These are phyloP conservation scores for Ogataea nakhonphanomensis DNA, from an alignment of 805 yeast genomes.

Conservation along the genomic window DNA sequence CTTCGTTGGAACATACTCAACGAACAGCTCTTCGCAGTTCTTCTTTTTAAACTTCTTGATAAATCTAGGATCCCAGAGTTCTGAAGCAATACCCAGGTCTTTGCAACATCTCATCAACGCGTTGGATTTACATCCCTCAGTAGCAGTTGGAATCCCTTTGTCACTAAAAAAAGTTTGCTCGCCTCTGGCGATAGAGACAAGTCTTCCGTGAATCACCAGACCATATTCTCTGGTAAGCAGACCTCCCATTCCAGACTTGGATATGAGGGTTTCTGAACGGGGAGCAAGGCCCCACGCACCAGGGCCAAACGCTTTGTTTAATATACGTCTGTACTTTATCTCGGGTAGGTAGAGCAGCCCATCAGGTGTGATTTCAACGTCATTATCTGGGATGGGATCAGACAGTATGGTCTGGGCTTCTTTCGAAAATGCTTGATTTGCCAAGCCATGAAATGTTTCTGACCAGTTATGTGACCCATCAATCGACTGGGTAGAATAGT, in stretches of 20 bases:
- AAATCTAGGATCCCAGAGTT: slow-evolving; percentile 94
- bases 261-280: slow-evolving; percentile 76
- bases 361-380: slow-evolving; percentile 93
- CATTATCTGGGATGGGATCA: slow-evolving; percentile 60
- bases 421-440: slow-evolving; percentile 67
- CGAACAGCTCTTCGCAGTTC: slow-evolving; percentile 78
- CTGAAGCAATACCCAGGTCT: slow-evolving; percentile 94
- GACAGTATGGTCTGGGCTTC: slow-evolving; percentile 58
- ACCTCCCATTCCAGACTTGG: slow-evolving; percentile 42
- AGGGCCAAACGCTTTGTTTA: slow-evolving; percentile 92
- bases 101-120: slow-evolving; percentile 98
- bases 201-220: slow-evolving; percentile 77
- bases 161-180: slow-evolving; percentile 91
- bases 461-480: slow-evolving; percentile 64
- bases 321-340: slow-evolving; percentile 86
- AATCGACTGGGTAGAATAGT: slow-evolving; percentile 19
- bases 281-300: slow-evolving; percentile 99
- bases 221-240: slow-evolving; percentile 86
- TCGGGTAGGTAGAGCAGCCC: slow-evolving; percentile 91
- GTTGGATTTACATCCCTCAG: slow-evolving; percentile 95
- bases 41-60: slow-evolving; percentile 63
- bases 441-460: slow-evolving; percentile 82
- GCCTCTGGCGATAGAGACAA: slow-evolving; percentile 91
- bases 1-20: slow-evolving; percentile 77
- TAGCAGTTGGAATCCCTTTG: slow-evolving; percentile 87